A percentile compares a stretch with the other conserved stretches of the same genome.
These are phyloP conservation scores for Panellus pusillus DNA, from an alignment of 768 basidiomycete species.

Conservation along the genomic window DNA sequence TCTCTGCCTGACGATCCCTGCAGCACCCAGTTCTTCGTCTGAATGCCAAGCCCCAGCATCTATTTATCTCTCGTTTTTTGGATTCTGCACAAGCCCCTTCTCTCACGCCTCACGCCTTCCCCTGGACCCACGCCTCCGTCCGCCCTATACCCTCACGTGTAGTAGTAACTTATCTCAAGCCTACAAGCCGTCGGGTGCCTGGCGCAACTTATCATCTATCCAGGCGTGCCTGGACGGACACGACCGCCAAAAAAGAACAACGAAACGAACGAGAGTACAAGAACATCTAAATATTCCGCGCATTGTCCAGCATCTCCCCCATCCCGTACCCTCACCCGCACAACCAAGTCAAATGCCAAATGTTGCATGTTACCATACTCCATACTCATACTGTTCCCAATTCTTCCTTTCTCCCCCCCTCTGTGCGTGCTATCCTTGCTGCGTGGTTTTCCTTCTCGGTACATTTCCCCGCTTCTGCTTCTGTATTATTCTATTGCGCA, in stretches of 20 bases:
- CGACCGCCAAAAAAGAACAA: not conserved
- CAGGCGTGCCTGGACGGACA: no score
- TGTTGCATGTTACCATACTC: not conserved
- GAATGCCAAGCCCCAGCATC: constrained; percentile 29
- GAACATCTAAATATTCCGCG: constrained; percentile 2
- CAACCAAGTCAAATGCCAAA: not conserved
- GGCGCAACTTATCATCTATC: no score
- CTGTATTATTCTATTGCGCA: constrained; percentile 8
- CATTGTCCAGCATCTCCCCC: constrained; percentile 3
- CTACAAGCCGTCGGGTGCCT: not conserved
- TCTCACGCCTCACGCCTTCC: not conserved
- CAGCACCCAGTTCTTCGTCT: constrained; percentile 90
- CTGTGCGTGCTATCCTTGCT: not conserved
- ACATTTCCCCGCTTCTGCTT: not conserved
- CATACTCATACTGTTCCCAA: not conserved
- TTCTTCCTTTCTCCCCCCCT: not conserved
- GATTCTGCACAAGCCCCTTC: constrained; percentile 27
- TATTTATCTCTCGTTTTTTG: constrained; percentile 28
- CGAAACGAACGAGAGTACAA: constrained; percentile 3
- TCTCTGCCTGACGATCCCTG: constrained; percentile 4
- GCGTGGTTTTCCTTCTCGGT: not conserved
- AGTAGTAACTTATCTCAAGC: constrained; percentile 19
- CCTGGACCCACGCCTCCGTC: not conserved
- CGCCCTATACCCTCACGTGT: constrained; percentile 14
- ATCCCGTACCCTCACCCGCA: not conserved